Conservation (phyloP, 805 yeast species). For the Yueomyces sp. region DNA sequence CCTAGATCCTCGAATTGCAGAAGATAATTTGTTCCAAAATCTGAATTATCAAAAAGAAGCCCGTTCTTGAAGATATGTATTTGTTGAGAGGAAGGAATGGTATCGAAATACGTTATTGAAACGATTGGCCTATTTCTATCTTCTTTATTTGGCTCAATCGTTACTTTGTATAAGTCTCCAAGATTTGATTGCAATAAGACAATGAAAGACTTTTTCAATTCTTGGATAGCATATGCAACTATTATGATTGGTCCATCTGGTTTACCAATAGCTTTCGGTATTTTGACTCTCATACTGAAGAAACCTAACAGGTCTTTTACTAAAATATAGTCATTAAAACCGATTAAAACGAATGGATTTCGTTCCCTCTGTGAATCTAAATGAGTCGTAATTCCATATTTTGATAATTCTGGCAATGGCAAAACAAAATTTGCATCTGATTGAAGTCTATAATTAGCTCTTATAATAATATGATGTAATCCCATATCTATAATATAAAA, state of each 20-base stretch:
- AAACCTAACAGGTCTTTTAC: slow-evolving; percentile 33
- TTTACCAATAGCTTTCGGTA: slow-evolving; percentile 37
- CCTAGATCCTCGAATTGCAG: slow-evolving; percentile 75
- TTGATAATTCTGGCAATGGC: slow-evolving; percentile 43
- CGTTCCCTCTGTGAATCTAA: slow-evolving; percentile 12
- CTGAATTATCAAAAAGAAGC: slow-evolving; percentile 53
- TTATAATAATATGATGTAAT: slow-evolving; percentile 56
- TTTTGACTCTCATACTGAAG: slow-evolving; percentile 29
- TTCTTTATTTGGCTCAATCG: slow-evolving; percentile 32
- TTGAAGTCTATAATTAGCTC: slow-evolving; percentile 26
- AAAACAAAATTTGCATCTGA: slow-evolving; percentile 37
- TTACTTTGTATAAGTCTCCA: slow-evolving; percentile 69
- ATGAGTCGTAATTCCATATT: slow-evolving; percentile 10
- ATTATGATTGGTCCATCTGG: slow-evolving; percentile 24
- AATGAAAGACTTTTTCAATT: slow-evolving; percentile 47
- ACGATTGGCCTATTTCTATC: slow-evolving; percentile 27
- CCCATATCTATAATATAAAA: slow-evolving; percentile 83
- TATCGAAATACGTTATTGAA: slow-evolving; percentile 59
- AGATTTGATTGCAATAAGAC: slow-evolving; percentile 51
- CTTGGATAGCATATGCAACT: slow-evolving; percentile 50
- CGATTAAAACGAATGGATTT: slow-evolving; percentile 32
- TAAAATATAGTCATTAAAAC: slow-evolving; percentile 41
- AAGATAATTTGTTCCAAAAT: slow-evolving; percentile 48
- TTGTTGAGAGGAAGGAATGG: slow-evolving; percentile 45
- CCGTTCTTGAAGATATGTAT: slow-evolving; percentile 63